Evolutionary conservation across 495 filamentous ascomycete species (phyloP).

Genomic region (Podospora fimiseda): DNA sequence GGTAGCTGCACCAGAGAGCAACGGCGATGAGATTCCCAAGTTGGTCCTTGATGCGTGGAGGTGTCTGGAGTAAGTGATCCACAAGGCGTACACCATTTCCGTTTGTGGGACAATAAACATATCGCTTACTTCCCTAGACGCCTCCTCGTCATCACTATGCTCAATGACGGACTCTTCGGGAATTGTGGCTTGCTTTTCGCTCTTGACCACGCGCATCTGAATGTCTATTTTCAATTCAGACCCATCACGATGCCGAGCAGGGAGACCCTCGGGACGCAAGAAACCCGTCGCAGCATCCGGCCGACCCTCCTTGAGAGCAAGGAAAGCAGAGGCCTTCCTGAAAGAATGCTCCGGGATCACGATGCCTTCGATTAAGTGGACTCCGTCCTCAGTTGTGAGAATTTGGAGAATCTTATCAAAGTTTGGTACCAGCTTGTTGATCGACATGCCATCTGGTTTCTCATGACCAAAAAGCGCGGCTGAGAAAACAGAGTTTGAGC

Average conservation of each 20-base stretch:
- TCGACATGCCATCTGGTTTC: slow-evolving; percentile 69
- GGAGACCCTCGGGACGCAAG: slow-evolving; percentile 70
- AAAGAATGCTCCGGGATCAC: slow-evolving; percentile 96
- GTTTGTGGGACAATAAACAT: slow-evolving; percentile 37
- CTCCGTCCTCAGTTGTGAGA: slow-evolving; percentile 77
- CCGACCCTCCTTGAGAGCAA: slow-evolving; percentile 74
- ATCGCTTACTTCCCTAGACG: slow-evolving; percentile 21
- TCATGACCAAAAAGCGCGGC: slow-evolving; percentile 84
- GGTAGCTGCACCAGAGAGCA: slow-evolving; percentile 53
- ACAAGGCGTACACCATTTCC: slow-evolving; percentile 88
- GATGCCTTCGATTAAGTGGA: slow-evolving; percentile 82
- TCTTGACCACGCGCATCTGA: slow-evolving; percentile 92
- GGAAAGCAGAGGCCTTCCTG: slow-evolving; percentile 75
- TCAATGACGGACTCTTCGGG: slow-evolving; percentile 42
- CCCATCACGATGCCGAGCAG: slow-evolving; percentile 83
- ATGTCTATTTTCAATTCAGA: slow-evolving; percentile 86
- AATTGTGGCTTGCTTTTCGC: slow-evolving; percentile 51
- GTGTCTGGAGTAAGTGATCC: slow-evolving; percentile 94
- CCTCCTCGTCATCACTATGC: slow-evolving; percentile 44
- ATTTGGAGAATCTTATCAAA: slow-evolving; percentile 78
- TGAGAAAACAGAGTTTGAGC: slow-evolving; percentile 91
- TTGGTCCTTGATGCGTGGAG: slow-evolving; percentile 65
- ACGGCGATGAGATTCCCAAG: slow-evolving; percentile 50
- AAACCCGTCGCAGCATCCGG: slow-evolving; percentile 70
- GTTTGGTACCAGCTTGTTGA: slow-evolving; percentile 74